Evolutionary conservation across 2,329 filamentous ascomycete species (phyloP), one percentile per base, ranked within the genome.

Genomic region (Thielaviopsis populi): DNA sequence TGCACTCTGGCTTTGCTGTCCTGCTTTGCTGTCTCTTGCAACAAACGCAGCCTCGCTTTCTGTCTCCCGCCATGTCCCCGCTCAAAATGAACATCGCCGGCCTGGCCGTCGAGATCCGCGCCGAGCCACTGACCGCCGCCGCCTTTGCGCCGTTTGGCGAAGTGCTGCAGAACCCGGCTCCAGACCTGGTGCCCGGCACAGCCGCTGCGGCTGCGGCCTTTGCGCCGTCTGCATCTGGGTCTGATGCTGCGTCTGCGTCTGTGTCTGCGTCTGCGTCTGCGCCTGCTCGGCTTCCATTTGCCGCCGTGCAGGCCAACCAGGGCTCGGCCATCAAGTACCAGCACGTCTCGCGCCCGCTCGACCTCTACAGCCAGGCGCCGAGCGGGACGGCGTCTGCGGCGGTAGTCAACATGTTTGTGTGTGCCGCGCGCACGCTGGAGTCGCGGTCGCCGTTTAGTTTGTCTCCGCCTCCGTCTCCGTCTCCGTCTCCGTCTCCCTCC

Each of bases 391-490:
- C 79, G 1, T 80, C 80, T 1, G 75, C 78, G 59, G 80, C 88
- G 42, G 80, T 87, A 63, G 85, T 95, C 80, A 96, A 87, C 74
- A 86, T 97, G 82, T 97, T 97, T 73, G 85, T 90, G 63, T 96
- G 90, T 73, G 85, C 70, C 13, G 70, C 74, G 5, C 70, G 74
- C 15, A 67, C 69, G 61, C 69, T 75, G 24, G 63, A 67, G 1
- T 65, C 27, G 2, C 15, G 13, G n/a, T 22, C 22, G 24, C 41
- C 41, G 40, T 43, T 22, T 19, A 13, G 15, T 1, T 5, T 56
- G 10, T 60, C 66, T 13, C 43, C 64, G 10, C 4, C 60, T 1
- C 42, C 62, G 24, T 56, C 66, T 19, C 62, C 67, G 17, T 63
- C 67, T 54, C 63, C 64, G 11, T 65, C 68, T 59, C 54, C 59